phyloP scores from a whole-genome alignment of 2,329 filamentous ascomycete species.

The Diaporthe citriasiana region DNA sequence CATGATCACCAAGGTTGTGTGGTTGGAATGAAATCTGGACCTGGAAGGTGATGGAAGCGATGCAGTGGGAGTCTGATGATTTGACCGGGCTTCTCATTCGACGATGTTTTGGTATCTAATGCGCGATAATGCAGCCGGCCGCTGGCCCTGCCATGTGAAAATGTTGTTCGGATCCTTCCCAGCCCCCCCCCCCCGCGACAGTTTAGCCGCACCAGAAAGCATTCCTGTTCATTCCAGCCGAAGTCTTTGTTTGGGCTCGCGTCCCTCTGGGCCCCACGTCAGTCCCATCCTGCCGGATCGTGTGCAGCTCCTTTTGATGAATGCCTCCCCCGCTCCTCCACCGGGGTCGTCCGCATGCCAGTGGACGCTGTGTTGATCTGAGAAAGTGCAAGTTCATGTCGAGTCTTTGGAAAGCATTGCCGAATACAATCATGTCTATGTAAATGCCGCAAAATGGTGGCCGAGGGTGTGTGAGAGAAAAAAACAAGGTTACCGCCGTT shows the following conservation, averaged over 20 bases:
- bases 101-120: constrained; percentile 19
- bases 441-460: constrained; percentile 22
- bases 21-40: neutral
- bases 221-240: constrained; percentile 26
- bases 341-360: constrained; percentile 1
- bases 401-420: neutral
- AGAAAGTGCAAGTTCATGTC: neutral
- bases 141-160: constrained; percentile 20
- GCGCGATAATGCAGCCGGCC: constrained; percentile 28
- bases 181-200: neutral
- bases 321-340: neutral
- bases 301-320: constrained; percentile 8
- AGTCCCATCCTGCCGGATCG: constrained; percentile 25
- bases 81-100: constrained; percentile 10
- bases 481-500: constrained; percentile 16
- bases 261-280: neutral
- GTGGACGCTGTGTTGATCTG: constrained; percentile 7
- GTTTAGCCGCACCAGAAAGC: constrained; percentile 11
- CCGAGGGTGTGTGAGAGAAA: neutral
- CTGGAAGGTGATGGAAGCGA: neutral
- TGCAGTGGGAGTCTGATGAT: neutral
- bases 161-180: neutral
- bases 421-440: constrained; percentile 11
- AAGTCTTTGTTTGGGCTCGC: constrained; percentile 12
- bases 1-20: neutral